Evolutionary conservation across 352 stramenopile species (phyloP).

Genomic region (Phytophthora crassamura): DNA sequence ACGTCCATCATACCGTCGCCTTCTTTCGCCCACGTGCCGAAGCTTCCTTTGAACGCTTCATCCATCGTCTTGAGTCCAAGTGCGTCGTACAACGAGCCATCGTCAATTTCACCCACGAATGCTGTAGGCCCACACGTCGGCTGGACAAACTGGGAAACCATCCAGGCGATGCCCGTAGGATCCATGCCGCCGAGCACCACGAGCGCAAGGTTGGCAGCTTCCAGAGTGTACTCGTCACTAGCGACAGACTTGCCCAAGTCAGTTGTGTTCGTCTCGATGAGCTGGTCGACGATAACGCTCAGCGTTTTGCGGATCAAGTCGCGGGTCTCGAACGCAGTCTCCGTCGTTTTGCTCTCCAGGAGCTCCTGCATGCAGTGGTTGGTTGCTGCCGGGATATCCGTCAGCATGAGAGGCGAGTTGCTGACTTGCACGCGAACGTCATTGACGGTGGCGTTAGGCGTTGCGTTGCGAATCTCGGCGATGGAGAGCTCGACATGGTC

Average conservation of each 20-base stretch:
- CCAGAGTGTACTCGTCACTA: conserved; percentile 37
- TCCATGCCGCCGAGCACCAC: conserved; percentile 45
- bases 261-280: conserved; percentile 25
- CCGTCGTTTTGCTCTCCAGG: conserved; percentile 18
- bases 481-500: conserved; percentile 35
- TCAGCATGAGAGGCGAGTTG: conserved; percentile 28
- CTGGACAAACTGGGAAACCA: conserved; percentile 53
- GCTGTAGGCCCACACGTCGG: conserved; percentile 36
- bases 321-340: conserved; percentile 37
- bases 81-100: conserved; percentile 39
- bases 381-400: conserved; percentile 36
- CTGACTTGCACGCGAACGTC: conserved; percentile 40
- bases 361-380: conserved; percentile 44
- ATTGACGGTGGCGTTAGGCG: conserved; percentile 10
- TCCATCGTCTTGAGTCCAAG: conserved; percentile 36
- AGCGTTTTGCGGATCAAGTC: conserved; percentile 38
- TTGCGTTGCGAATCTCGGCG: conserved; percentile 24
- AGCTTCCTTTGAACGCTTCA: conserved; percentile 45
- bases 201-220: conserved; percentile 40
- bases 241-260: conserved; percentile 25
- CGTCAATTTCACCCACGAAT: conserved; percentile 43
- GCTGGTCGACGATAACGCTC: conserved; percentile 36
- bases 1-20: conserved; percentile 37
- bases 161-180: conserved; percentile 44
- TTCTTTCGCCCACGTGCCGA: conserved; percentile 39